Conservation (phyloP, 192 early-diverging fungal species). For the Entophlyctis helioformis region DNA sequence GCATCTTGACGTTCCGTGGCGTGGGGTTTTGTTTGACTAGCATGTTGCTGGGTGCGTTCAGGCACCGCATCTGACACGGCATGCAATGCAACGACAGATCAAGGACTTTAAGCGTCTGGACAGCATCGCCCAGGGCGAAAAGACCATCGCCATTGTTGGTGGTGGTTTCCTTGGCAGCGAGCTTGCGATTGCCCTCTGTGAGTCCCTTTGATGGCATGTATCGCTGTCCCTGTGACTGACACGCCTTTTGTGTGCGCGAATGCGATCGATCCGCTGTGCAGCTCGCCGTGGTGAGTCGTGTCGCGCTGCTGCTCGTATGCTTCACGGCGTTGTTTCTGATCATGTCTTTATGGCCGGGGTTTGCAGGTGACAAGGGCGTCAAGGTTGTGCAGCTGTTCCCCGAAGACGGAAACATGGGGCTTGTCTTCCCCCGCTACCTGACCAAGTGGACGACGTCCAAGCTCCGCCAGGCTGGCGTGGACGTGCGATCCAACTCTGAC, state of each 20-base stretch:
- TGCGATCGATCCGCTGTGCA: too few relatives aligned
- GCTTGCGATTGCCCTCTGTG: conserved; percentile 41
- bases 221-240: too few relatives aligned
- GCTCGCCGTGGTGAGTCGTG: too few relatives aligned
- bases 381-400: conserved; percentile 52
- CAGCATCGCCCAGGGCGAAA: conserved; percentile 19
- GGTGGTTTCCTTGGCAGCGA: conserved; percentile 58
- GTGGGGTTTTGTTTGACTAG: too few relatives aligned
- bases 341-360: too few relatives aligned
- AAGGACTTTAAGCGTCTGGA: conserved; percentile 41
- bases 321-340: too few relatives aligned
- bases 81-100: too few relatives aligned
- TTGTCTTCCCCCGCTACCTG: conserved; percentile 49
- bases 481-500: conserved; percentile 26
- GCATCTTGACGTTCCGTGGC: conserved; percentile 46
- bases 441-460: conserved; percentile 47
- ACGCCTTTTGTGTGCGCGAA: too few relatives aligned
- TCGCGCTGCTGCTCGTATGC: too few relatives aligned
- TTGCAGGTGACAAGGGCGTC: conserved; percentile 6
- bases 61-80: too few relatives aligned
- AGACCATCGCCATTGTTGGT: conserved; percentile 45
- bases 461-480: conserved; percentile 36
- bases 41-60: too few relatives aligned
- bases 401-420: conserved; percentile 46
- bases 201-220: too few relatives aligned